Evolutionary conservation across 768 basidiomycete species (phyloP).

Genomic region (Pleurotus sapidus): DNA sequence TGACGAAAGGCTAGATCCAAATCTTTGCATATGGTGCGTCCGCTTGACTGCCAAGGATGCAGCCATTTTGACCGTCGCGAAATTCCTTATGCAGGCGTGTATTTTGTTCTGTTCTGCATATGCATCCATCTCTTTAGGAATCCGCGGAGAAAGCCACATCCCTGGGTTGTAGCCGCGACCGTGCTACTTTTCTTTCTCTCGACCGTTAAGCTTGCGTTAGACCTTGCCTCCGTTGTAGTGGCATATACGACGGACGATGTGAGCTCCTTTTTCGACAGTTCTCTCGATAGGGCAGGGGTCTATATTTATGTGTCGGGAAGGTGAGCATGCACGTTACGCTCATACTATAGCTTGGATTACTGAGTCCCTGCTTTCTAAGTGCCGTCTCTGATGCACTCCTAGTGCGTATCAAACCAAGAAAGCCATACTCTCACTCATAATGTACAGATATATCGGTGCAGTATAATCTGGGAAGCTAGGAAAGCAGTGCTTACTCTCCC

Average conservation of each 20-base stretch:
- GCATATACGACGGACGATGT: no score
- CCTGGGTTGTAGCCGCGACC: not conserved
- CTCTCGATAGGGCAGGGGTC: not conserved
- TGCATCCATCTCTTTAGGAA: not conserved
- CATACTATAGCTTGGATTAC: not conserved
- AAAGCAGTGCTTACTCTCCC: conserved; percentile 12
- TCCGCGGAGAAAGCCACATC: not conserved
- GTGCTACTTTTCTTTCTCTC: not conserved
- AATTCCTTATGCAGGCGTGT: not conserved
- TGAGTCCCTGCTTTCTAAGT: not conserved
- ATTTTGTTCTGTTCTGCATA: not conserved
- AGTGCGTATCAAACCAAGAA: not conserved
- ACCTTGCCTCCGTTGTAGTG: no score
- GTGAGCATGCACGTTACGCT: not conserved
- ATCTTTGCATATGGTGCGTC: not conserved
- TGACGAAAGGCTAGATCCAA: no score
- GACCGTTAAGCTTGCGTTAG: not conserved
- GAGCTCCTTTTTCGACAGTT: no score
- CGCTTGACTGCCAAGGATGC: not conserved
- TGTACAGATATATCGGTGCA: conserved; percentile 18
- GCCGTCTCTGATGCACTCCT: not conserved
- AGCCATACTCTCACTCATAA: no score
- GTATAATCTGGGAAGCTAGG: conserved; percentile 16
- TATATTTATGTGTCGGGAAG: not conserved
- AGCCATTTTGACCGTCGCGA: no score